Percentiles rank a stretch among this genome's conserved stretches.
Evolutionary conservation across 2,329 filamentous ascomycete genomes (phyloP).

Genomic region (Tolypocladium ovalisporum): DNA sequence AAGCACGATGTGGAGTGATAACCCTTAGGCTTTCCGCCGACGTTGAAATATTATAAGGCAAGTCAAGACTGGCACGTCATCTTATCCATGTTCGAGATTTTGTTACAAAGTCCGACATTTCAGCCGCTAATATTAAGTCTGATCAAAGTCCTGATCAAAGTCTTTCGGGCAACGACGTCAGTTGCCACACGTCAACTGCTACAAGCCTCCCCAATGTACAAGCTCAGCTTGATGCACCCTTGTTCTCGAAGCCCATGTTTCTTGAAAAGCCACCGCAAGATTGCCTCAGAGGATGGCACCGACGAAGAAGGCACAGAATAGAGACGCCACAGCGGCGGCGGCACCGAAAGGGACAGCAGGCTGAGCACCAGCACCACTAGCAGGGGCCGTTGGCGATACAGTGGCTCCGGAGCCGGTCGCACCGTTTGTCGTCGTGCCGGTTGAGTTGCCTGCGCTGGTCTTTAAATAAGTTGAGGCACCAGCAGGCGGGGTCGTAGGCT

Average conservation of each 20-base stretch:
- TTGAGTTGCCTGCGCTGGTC: not conserved
- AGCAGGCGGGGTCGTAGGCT: conserved; percentile 6
- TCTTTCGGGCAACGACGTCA: no score
- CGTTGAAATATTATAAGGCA: no score
- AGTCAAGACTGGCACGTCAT: no score
- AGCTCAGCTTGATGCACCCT: not conserved
- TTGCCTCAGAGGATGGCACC: conserved; percentile 3
- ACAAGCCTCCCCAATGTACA: not conserved
- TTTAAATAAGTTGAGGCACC: not conserved
- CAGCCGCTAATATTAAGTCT: no score
- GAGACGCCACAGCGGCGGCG: conserved; percentile 2
- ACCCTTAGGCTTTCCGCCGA: no score
- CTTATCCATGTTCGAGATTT: no score
- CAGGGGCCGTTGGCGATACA: not conserved
- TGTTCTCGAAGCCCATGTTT: not conserved
- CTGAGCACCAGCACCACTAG: not conserved
- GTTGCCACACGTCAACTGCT: no score
- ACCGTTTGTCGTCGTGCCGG: not conserved
- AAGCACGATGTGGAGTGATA: no score
- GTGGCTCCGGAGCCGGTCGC: not conserved
- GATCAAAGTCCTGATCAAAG: no score
- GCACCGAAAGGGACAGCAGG: conserved; percentile 1
- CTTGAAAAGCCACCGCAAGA: not conserved
- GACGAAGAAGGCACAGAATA: conserved; percentile 5
- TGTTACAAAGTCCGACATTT: no score